Evolutionary conservation across 371 early-diverging fungal genomes (phyloP).

Genomic region (Mortierella sp.): DNA sequence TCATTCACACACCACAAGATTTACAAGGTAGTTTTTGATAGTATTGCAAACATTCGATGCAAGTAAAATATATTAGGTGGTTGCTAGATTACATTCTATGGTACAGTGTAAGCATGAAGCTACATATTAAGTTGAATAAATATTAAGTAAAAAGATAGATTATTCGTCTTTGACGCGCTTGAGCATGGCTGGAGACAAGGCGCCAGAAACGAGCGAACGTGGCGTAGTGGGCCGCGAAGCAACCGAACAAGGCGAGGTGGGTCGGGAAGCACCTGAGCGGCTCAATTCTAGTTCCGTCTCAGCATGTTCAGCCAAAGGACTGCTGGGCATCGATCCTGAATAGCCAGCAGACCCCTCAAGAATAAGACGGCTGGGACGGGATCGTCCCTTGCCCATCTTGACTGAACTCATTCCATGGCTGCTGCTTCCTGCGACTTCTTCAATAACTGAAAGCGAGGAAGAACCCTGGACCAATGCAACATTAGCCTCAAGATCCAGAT

Average conservation of each 20-base stretch:
- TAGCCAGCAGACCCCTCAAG: constrained; percentile 21
- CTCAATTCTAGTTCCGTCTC: constrained; percentile 15
- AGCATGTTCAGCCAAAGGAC: constrained; percentile 20
- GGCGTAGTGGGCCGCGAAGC: constrained; percentile 48
- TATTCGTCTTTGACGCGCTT: constrained; percentile 56
- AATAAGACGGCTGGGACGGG: constrained; percentile 42
- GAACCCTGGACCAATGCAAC: constrained; percentile 26
- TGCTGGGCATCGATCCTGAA: constrained; percentile 23
- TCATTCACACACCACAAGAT: not conserved
- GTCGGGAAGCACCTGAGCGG: constrained; percentile 20
- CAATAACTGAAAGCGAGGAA: constrained; percentile 25
- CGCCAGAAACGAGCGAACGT: constrained; percentile 35
- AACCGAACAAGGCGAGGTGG: constrained; percentile 47
- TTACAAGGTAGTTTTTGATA: not conserved
- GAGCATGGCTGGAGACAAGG: constrained; percentile 38
- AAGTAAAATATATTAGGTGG: not conserved
- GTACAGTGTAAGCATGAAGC: not conserved
- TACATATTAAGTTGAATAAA: constrained; percentile 1
- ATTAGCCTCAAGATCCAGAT: constrained; percentile 46
- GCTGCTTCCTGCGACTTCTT: constrained; percentile 19
- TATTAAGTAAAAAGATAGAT: not conserved
- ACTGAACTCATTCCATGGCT: not conserved
- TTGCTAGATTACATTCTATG: not conserved
- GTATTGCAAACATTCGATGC: too few species aligned
- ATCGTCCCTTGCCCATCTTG: constrained; percentile 30